These are phyloP conservation scores for Tulasnella sp. DNA, from an alignment of 768 basidiomycete genomes.

Conservation along the genomic window DNA sequence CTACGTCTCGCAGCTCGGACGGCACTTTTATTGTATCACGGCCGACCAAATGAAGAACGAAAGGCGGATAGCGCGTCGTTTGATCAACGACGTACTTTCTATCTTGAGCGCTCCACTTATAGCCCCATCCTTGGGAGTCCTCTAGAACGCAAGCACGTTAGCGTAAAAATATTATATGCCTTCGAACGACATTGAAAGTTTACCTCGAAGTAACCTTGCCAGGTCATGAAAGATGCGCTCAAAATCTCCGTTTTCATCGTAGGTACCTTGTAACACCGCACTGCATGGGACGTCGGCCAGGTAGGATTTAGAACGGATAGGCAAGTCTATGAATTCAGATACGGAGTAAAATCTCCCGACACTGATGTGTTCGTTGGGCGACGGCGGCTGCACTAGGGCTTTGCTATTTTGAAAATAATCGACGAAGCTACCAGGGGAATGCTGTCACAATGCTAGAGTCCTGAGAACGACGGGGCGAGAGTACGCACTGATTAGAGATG, in stretches of 20 bases:
- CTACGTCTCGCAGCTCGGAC: too few relatives aligned
- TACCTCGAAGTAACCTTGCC: background rate
- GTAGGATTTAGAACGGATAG: background rate
- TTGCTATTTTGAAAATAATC: background rate
- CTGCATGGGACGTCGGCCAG: background rate
- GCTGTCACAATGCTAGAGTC: background rate
- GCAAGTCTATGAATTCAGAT: background rate
- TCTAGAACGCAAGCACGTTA: too few relatives aligned
- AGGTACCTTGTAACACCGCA: background rate
- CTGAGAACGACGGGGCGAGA: background rate
- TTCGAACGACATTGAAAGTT: too few relatives aligned
- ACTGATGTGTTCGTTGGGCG: background rate
- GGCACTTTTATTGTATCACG: too few relatives aligned
- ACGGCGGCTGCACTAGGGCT: background rate
- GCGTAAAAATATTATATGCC: too few relatives aligned
- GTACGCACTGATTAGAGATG: slow-evolving; percentile 17
- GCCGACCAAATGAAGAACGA: too few relatives aligned
- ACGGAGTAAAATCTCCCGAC: slow-evolving; percentile 5
- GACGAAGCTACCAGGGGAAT: background rate
- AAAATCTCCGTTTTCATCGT: background rate
- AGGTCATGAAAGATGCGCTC: background rate
- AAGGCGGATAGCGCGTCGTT: too few relatives aligned
- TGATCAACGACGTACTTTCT: too few relatives aligned
- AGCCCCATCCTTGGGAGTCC: too few relatives aligned
- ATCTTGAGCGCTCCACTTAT: too few relatives aligned